Conservation (phyloP, 129 eudicot species). For the Lactuca saligna region DNA sequence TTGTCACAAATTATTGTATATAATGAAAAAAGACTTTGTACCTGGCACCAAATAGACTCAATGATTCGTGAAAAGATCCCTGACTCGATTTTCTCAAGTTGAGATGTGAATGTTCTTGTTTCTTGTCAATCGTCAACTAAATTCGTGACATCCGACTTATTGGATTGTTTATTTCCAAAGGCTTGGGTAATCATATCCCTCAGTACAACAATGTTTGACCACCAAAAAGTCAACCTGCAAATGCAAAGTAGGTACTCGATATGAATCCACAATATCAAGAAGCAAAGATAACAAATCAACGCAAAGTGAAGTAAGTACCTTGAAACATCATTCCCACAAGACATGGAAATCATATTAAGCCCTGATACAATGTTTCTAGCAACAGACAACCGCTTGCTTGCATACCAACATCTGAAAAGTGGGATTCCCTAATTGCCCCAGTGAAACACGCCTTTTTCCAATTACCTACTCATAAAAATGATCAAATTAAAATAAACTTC, state of each 20-base stretch:
- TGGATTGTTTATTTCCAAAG: constrained; percentile 50
- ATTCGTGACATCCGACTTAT: constrained; percentile 38
- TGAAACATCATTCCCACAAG: constrained; percentile 85
- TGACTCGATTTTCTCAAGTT: constrained; percentile 80
- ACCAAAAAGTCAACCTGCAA: constrained; percentile 84
- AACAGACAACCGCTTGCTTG: constrained; percentile 60
- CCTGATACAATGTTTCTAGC: constrained; percentile 71
- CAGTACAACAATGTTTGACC: constrained; percentile 73
- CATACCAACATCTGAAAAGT: constrained; percentile 6
- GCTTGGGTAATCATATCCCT: constrained; percentile 67
- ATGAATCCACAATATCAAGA: background rate
- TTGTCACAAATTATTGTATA: background rate
- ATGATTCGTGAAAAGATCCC: constrained; percentile 79
- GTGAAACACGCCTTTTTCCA: no score
- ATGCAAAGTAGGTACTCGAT: constrained; percentile 12
- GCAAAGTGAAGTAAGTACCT: constrained; percentile 38
- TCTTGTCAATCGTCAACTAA: constrained; percentile 68
- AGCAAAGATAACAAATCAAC: background rate
- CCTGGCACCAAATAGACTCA: constrained; percentile 94
- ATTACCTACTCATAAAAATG: no score
- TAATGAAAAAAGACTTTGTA: constrained; percentile 13
- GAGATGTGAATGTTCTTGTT: constrained; percentile 67
- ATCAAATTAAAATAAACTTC: no score
- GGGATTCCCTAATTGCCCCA: no score
- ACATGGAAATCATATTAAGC: constrained; percentile 67